Base-by-base conservation (phyloP, 2,329 filamentous ascomycete genomes). In the Talaromyces sp. region DNA sequence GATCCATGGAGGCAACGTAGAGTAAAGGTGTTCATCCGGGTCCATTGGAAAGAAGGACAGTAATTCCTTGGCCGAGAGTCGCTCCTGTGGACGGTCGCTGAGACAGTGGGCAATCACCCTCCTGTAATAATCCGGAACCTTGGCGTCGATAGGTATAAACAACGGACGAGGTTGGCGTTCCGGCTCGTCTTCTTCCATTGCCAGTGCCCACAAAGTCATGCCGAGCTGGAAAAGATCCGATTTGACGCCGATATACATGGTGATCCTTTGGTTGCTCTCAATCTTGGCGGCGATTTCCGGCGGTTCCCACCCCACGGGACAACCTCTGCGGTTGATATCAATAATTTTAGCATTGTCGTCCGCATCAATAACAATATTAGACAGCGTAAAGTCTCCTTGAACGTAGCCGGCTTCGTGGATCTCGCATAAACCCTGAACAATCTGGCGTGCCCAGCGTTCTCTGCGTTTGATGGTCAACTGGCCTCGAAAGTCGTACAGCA, bases 181-280 rank as follows among this genome's bases (percentile, higher is more conserved):
- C 1, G 95, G 95, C 70, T 98, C 93, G 69, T 98, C 93, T 60
- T 93, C 86, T 66, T 93, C 85, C 71, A 89, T 89, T 1, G 92
- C 93, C 53, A 99, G 79, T 25, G 91, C 92, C 92, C 93, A 99
- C 2, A 99, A 79, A 1, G 96, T 92, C 95, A 99, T 99, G 5
- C 95, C 95, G 5, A 98, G 83, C 75, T 99, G 95, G 70, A 90
- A 99, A 1, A 99, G 81, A 75, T 99, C 95, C 0, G 93, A 96
- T 77, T 99, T 99, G 72, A 97, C 92, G 13, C 95, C 93, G 72
- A 99, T 98, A 71, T 96, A 97, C 88, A 98, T 96, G 53, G 91
- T 90, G 58, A 99, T 93, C 32, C 92, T 85, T 74, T 97, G 93
- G 62, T 90, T 91, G 74, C 88, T 93, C 66, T 93, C 88, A 63